Evolutionary conservation across 2,329 filamentous ascomycete species (phyloP).

Genomic region (Chaetothyriales sp.): DNA sequence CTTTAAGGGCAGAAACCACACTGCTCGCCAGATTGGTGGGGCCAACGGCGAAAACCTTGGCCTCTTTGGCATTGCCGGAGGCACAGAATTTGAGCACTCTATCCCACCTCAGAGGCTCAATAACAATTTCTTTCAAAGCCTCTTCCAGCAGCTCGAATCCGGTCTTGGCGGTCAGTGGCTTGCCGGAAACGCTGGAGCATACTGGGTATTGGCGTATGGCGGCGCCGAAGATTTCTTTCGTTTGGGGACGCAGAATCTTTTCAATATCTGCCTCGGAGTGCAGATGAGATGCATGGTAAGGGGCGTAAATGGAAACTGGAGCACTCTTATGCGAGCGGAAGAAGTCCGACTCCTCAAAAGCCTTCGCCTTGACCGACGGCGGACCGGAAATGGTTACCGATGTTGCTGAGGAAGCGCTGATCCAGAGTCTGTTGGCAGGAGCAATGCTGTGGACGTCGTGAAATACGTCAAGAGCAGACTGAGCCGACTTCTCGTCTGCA

Average conservation of each 20-base stretch:
- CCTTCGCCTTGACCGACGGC: constrained; percentile 38
- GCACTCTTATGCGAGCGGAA: constrained; percentile 39
- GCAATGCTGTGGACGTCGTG: constrained; percentile 32
- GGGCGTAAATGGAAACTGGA: constrained; percentile 42
- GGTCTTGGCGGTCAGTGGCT: constrained; percentile 20
- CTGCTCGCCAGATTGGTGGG: constrained; percentile 42
- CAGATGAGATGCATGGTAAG: constrained; percentile 46
- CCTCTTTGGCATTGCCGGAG: constrained; percentile 14
- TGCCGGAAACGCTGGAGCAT: constrained; percentile 27
- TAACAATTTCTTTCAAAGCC: constrained; percentile 26
- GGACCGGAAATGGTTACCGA: constrained; percentile 48
- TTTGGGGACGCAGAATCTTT: constrained; percentile 33
- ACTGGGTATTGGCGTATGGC: constrained; percentile 24
- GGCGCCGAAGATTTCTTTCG: constrained; percentile 19
- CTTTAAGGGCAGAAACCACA: constrained; percentile 41
- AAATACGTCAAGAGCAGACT: constrained; percentile 19
- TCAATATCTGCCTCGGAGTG: constrained; percentile 39
- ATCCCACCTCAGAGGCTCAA: constrained; percentile 29
- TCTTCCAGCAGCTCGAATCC: constrained; percentile 23
- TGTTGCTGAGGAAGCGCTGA: constrained; percentile 46
- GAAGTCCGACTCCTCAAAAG: constrained; percentile 36
- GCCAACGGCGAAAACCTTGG: constrained; percentile 36
- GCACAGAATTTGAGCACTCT: constrained; percentile 23
- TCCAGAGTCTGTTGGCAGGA: constrained; percentile 40
- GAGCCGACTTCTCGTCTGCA: constrained; percentile 20